Evolutionary conservation across 441 rosid species (phyloP).

Genomic region (Eutrema salsugineum): DNA sequence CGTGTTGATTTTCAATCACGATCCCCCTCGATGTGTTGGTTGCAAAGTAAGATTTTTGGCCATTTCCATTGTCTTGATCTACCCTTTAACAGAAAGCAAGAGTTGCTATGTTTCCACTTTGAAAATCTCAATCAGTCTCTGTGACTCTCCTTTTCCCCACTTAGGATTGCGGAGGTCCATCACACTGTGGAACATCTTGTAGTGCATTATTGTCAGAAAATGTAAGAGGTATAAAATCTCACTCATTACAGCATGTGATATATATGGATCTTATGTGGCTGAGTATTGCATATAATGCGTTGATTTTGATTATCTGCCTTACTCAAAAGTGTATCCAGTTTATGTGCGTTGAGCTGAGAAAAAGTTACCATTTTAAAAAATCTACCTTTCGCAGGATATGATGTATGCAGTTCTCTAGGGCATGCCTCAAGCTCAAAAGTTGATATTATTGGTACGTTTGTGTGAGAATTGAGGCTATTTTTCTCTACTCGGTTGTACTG

Average conservation of each 20-base stretch:
- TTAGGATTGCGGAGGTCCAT: conserved; percentile 83
- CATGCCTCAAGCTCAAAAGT: conserved; percentile 44
- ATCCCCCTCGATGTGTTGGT: conserved; percentile 72
- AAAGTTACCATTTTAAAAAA: background rate
- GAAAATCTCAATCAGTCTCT: background rate
- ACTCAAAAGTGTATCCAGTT: background rate
- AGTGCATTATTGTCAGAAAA: conserved; percentile 70
- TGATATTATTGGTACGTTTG: conserved; percentile 44
- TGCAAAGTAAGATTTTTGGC: conserved; percentile 58
- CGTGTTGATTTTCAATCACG: conserved; percentile 86
- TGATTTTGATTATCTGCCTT: background rate
- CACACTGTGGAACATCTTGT: conserved; percentile 77
- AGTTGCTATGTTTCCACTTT: background rate
- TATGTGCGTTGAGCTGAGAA: background rate
- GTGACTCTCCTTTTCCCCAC: conserved; percentile 11
- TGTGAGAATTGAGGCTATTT: background rate
- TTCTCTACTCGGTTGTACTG: background rate
- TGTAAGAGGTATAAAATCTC: conserved; percentile 47
- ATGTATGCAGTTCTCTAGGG: conserved; percentile 81
- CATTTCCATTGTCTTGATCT: conserved; percentile 14
- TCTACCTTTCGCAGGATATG: conserved; percentile 61
- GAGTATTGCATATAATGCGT: background rate
- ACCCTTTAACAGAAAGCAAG: background rate
- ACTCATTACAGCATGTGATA: background rate
- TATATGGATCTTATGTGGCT: background rate